Evolutionary conservation across 768 basidiomycete genomes (phyloP), one percentile per base, ranked within the genome.

Genomic region (Lactarius psammicola): DNA sequence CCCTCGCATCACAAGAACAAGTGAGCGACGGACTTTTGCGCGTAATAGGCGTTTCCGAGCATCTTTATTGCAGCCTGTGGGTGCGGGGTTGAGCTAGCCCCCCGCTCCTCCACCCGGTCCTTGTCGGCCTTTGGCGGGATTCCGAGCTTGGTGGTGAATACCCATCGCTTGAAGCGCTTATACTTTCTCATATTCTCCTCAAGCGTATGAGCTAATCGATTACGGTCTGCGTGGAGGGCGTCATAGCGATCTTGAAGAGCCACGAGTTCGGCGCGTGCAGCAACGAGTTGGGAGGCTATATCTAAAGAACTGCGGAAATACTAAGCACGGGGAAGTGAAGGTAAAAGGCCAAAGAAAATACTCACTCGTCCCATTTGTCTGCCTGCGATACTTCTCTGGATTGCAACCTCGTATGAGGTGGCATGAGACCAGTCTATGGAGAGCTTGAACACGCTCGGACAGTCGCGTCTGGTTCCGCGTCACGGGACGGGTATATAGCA

Each of bases 101-200:
- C 23, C n/a, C 26, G 4, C 44, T 23, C 18, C 9, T 17, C 53
- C 36, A 13, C 33, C n/a, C 9, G 59, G 18, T 18, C 44, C 31
- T 18, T 40, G 28, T 56, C 17, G 7, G 28, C 42, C 34, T 65
- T 57, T 2, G 49, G 13, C 18, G 60, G 56, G 15, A 62, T 5
- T 6, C 13, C 20, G 6, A 1, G 17, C 56, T 62, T 60, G 26
- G 2, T 34, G 20, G 6, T 23, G 26, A 69, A 42, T 1, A 69
- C 36, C 55, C 56, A 68, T 36, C 33, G n/a, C 30, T 68, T 62
- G 56, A 69, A 64, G 8, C 67, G 60, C 34, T 60, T 69, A 20
- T 33, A 69, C 46, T 62, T 68, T 23, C 31, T 59, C 60, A 62
- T 53, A 5, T 44, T 62, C 38, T 38, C 42, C 49, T 20, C 49